A percentile compares a stretch with the other conserved stretches of the same genome.
Conservation (phyloP, 805 yeast species). For the Schizosaccharomyces osmophilus region DNA sequence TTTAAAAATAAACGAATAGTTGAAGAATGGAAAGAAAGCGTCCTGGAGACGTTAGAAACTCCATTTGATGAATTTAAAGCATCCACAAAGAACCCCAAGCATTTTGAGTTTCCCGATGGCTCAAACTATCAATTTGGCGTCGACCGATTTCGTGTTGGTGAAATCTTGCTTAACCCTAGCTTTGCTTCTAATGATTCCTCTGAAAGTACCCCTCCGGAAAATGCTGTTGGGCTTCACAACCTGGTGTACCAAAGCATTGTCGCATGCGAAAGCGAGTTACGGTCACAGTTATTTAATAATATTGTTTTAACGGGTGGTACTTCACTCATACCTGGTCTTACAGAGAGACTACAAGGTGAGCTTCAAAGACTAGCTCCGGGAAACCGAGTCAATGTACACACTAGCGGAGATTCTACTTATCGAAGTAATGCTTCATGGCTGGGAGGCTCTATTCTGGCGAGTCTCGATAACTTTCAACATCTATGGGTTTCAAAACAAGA, state of each 20-base stretch:
- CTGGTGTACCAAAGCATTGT: constrained; percentile 22
- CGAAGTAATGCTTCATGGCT: constrained; percentile 40
- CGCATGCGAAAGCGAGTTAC: constrained; percentile 20
- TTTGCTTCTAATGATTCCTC: not conserved
- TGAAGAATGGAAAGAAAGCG: constrained; percentile 25
- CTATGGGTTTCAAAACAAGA: constrained; percentile 36
- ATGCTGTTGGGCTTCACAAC: not conserved
- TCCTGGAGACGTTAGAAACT: constrained; percentile 12
- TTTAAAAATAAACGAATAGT: constrained; percentile 15
- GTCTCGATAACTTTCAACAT: constrained; percentile 31
- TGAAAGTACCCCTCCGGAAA: not conserved
- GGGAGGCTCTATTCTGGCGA: constrained; percentile 47
- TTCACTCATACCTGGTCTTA: constrained; percentile 29
- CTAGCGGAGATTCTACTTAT: constrained; percentile 23
- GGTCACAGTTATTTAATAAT: constrained; percentile 19
- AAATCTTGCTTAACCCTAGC: constrained; percentile 30
- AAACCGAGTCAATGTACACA: constrained; percentile 19
- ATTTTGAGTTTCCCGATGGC: constrained; percentile 37
- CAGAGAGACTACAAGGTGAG: constrained; percentile 31
- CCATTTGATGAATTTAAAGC: constrained; percentile 13
- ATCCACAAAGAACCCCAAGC: not conserved
- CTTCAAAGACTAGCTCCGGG: constrained; percentile 30
- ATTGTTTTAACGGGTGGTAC: constrained; percentile 40
- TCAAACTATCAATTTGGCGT: constrained; percentile 23
- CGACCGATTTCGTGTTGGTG: constrained; percentile 33